phyloP scores from a whole-genome alignment of 2,329 filamentous ascomycete genomes.

The Elsinoe batatas region DNA sequence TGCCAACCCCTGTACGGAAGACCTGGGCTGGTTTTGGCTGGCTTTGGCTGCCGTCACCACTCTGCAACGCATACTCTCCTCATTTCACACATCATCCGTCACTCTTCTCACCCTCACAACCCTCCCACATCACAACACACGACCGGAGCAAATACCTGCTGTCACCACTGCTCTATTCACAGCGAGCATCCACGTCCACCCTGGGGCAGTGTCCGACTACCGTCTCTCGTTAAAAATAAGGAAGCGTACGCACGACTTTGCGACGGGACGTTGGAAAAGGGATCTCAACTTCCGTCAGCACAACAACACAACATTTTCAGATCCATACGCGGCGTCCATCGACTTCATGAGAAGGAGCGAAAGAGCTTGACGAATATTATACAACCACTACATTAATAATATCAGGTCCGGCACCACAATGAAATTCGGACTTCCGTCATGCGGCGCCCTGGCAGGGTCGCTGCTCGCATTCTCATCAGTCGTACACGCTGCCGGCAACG shows the following conservation, averaged over 20 bases:
- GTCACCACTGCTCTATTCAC: slow-evolving; percentile 3
- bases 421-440: slow-evolving; percentile 23
- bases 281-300: slow-evolving; percentile 6
- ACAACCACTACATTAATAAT: slow-evolving; percentile 4
- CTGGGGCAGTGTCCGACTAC: slow-evolving; percentile 3
- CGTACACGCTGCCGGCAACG: slow-evolving; percentile 44
- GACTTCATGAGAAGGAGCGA: neutral
- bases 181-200: neutral
- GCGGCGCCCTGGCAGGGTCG: slow-evolving; percentile 19
- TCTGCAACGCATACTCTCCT: neutral
- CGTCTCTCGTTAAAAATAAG: slow-evolving; percentile 14
- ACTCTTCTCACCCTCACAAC: slow-evolving; percentile 1
- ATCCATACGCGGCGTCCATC: neutral
- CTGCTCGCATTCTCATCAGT: slow-evolving; percentile 33
- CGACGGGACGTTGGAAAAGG: slow-evolving; percentile 11
- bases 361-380: neutral
- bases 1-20: neutral
- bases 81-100: slow-evolving; percentile 7
- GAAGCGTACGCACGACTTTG: slow-evolving; percentile 4
- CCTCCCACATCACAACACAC: neutral
- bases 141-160: neutral
- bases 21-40: neutral
- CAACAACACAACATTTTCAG: neutral
- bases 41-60: slow-evolving; percentile 8
- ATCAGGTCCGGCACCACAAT: slow-evolving; percentile 16